These are phyloP conservation scores for Populus ilicifolia DNA, from an alignment of 345 rosid species.

Conservation along the genomic window DNA sequence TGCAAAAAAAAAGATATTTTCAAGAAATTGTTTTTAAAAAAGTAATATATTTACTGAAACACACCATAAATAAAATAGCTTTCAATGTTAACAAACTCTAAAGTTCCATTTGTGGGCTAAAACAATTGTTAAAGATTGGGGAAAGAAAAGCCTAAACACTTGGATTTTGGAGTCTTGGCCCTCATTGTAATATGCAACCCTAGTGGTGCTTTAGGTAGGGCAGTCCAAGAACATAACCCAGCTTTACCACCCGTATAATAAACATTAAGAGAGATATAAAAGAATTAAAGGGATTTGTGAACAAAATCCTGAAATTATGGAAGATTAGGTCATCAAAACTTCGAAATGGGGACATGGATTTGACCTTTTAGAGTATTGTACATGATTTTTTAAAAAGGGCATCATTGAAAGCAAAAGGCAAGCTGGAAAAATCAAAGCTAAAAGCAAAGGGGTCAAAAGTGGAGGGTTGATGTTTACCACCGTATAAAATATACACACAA, in stretches of 20 bases:
- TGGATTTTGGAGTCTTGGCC: conserved; percentile 1
- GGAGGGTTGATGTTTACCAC: background rate
- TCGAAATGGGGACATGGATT: background rate
- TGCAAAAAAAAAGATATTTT: too few relatives aligned
- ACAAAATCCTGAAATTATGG: conserved; percentile 23
- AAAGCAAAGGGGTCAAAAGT: conserved; percentile 3
- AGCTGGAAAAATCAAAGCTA: conserved; percentile 5
- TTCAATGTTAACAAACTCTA: background rate
- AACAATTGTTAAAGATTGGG: background rate
- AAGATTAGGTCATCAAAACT: conserved; percentile 1
- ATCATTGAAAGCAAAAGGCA: conserved; percentile 11
- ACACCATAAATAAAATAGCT: too few relatives aligned
- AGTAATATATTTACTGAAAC: too few relatives aligned
- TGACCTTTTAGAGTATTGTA: conserved; percentile 13
- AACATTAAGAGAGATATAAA: background rate
- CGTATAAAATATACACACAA: background rate
- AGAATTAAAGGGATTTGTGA: background rate
- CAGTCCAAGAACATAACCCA: background rate
- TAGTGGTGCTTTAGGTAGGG: background rate
- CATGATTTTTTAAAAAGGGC: background rate
- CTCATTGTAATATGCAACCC: background rate
- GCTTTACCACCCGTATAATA: background rate
- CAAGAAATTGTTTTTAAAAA: too few relatives aligned
- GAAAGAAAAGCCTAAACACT: background rate
- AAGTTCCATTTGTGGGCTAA: background rate